Evolutionary conservation across 768 basidiomycete species (phyloP).

Genomic region (Tylopilus sp.): DNA sequence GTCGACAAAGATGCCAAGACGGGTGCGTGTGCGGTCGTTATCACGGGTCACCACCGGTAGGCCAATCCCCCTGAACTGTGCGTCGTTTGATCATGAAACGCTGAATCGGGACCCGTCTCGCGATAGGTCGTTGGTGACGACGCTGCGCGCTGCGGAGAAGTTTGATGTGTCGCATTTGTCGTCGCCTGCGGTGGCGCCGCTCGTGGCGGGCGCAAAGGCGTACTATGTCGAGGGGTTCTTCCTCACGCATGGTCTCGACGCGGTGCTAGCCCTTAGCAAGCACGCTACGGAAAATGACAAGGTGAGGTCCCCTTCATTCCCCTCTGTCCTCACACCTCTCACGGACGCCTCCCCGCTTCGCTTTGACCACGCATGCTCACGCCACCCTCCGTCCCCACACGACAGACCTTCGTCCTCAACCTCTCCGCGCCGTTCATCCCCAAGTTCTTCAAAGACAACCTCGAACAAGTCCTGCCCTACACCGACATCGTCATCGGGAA

Average conservation of each 20-base stretch:
- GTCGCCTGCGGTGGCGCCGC: conserved; percentile 67
- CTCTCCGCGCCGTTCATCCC: conserved; percentile 97
- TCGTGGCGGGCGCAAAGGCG: conserved; percentile 76
- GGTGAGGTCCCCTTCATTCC: conserved; percentile 35
- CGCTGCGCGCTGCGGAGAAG: conserved; percentile 84
- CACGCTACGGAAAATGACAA: conserved; percentile 75
- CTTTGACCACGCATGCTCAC: too few relatives aligned
- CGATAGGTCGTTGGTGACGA: conserved; percentile 85
- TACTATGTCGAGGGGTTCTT: conserved; percentile 98
- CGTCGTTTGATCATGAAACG: not conserved
- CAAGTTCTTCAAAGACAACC: conserved; percentile 83
- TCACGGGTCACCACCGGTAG: conserved; percentile 90
- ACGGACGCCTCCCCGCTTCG: too few relatives aligned
- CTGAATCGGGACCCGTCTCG: not conserved
- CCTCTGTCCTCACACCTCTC: not conserved
- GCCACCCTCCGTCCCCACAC: not conserved
- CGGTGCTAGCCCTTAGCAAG: conserved; percentile 69
- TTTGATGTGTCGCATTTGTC: conserved; percentile 81
- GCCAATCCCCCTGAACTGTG: conserved; percentile 10
- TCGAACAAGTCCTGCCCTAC: conserved; percentile 79
- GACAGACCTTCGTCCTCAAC: conserved; percentile 89
- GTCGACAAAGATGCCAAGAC: conserved; percentile 87
- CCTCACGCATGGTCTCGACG: conserved; percentile 85
- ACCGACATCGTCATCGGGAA: conserved; percentile 94
- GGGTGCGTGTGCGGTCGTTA: conserved; percentile 93